Evolutionary conservation across 83 land plant species (phyloP), one percentile per base, ranked within the genome.

Genomic region (Picea abies): DNA sequence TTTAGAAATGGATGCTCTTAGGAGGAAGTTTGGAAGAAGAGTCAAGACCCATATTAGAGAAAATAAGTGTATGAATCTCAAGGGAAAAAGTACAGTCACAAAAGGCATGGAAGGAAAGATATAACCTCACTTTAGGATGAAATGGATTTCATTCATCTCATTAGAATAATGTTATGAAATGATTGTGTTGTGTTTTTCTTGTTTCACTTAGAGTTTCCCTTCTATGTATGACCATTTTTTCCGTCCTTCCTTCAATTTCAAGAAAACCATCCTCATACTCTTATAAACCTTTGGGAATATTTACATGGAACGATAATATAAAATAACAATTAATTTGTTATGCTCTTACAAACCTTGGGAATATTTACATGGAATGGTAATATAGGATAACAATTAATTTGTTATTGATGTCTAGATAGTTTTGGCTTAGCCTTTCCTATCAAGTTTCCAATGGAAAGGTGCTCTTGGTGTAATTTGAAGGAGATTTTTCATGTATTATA

Each of bases 281-380:
- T 29, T 29, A 29, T 29, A 29, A 29, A 29, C 29, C 29, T 29
- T 29, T n/a, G 29, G 29, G 29, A 29, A 29, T 29, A 29, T 29
- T 29, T 29, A 29, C 29, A 29, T 29, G 29, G 29, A 29, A 29
- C 1, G 29, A 29, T 29, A 29, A 29, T 29, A 29, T 29, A 29
- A 29, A 29, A 29, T 29, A 29, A 29, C 29, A 29, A 29, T 29
- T 29, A 29, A 29, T 29, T 29, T 29, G 29, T 29, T 29, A 29
- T 29, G 99, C 99, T 75, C 96, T 98, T 76, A 98, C 99, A 19
- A 98, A 98, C 83, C 94, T 98, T 79, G 99, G 99, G 60, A 98
- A 98, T 78, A 92, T 98, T 73, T 98, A 98, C 72, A 96, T 98
- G 99, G 99, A 98, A 83, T 91, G 98, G 99, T 98, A 86, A 63